Evolutionary conservation across 192 early-diverging fungal genomes (phyloP), one percentile per base, ranked within the genome.

Genomic region (Geranomyces michiganensis): DNA sequence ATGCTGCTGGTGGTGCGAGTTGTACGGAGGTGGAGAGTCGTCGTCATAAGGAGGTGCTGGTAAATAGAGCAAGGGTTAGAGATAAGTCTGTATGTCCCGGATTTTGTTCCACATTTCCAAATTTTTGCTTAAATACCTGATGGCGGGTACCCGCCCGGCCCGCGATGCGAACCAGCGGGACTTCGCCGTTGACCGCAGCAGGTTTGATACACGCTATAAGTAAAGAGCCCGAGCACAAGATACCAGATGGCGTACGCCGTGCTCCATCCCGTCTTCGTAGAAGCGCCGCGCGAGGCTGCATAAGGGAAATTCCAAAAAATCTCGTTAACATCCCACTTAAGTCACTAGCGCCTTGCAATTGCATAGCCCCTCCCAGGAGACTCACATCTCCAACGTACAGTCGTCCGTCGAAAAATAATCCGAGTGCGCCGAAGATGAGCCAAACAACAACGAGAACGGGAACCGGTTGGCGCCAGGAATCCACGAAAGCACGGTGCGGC

Each of bases 401-500:
- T 63, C 62, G 14, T 61, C 62, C 24, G 26, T 33, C 15, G 10
- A 27, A 13, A 62, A 71, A 9, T 32, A 44, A 17, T 4, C 12
- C 41, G 27, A 4, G 36, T 41, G 36, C 36, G 36, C 36, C 3
- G 36, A 3, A 31, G 41, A 24, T n/a, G 68, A 30, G 27, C 70
- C 70, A 64, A 71, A 71, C 7, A 70, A n/a, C 5, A 70, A 27
- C 68, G 68, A 70, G 43, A 70, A 70, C 3, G 68, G 68, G 27
- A 70, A 70, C 41, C 56, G 29, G 58, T 70, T 31, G 9, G 24
- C 32, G 13, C 55, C 27, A 12, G 56, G 33, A 19, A 56, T 51
- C 49, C 43, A 60, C 21, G 41, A 29, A 29, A 70, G 17, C 9
- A 61, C 8, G 66, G 19, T 4, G 32, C 17, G 19, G 17, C 68